These are phyloP conservation scores for Coemansia sp. DNA, from an alignment of 192 early-diverging fungal genomes.

Conservation along the genomic window DNA sequence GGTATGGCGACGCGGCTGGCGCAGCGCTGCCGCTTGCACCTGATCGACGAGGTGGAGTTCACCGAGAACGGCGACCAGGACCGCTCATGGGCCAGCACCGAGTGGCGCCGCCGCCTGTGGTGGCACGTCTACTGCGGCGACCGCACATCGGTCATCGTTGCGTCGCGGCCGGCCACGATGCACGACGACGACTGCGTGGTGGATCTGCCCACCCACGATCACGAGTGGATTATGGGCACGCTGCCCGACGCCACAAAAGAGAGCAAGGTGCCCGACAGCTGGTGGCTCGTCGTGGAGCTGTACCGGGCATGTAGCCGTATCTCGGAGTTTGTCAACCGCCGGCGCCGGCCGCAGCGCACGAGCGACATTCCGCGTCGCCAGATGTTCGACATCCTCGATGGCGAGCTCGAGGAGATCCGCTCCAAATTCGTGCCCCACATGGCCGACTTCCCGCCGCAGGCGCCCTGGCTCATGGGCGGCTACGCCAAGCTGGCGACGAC, in stretches of 20 bases:
- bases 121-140: slow-evolving; percentile 50
- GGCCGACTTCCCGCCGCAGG: slow-evolving; percentile 44
- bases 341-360: slow-evolving; percentile 41
- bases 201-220: slow-evolving; percentile 44
- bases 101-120: slow-evolving; percentile 53
- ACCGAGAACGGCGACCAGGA: slow-evolving; percentile 44
- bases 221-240: slow-evolving; percentile 45
- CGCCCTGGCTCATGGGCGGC: slow-evolving; percentile 30
- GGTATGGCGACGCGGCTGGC: slow-evolving; percentile 53
- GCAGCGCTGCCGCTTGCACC: slow-evolving; percentile 47
- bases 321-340: slow-evolving; percentile 47
- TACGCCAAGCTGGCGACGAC: slow-evolving; percentile 17
- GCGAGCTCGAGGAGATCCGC: slow-evolving; percentile 44
- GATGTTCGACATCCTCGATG: slow-evolving; percentile 48
- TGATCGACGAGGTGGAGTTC: slow-evolving; percentile 53
- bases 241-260: slow-evolving; percentile 7
- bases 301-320: slow-evolving; percentile 48
- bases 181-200: slow-evolving; percentile 54
- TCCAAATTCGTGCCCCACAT: slow-evolving; percentile 28
- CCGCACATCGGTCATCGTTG: slow-evolving; percentile 51
- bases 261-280: slow-evolving; percentile 29
- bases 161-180: slow-evolving; percentile 48
- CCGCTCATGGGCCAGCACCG: slow-evolving; percentile 35
- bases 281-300: slow-evolving; percentile 48
- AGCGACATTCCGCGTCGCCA: slow-evolving; percentile 37